Evolutionary conservation across 2,329 filamentous ascomycete species (phyloP).

Genomic region (Furcasterigmium furcatum): DNA sequence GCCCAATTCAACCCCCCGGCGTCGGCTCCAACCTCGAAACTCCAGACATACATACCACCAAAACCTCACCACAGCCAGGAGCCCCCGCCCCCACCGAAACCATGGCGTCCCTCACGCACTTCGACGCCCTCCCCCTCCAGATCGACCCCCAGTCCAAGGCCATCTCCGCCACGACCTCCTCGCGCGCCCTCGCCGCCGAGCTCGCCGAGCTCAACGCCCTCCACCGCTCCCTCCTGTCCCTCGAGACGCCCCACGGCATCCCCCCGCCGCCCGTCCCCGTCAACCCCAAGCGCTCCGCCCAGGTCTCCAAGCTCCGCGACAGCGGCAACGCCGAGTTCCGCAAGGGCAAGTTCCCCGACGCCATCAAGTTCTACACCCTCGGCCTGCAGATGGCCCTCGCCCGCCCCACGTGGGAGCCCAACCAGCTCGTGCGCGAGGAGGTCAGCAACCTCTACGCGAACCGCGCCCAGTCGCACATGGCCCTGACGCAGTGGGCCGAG

Average conservation of each 20-base stretch:
- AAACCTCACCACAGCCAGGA: neutral
- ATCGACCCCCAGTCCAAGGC: constrained; percentile 82
- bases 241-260: constrained; percentile 59
- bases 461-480: constrained; percentile 87
- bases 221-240: constrained; percentile 68
- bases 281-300: constrained; percentile 85
- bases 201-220: constrained; percentile 74
- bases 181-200: constrained; percentile 56
- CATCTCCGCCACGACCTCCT: constrained; percentile 50
- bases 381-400: constrained; percentile 85
- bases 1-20: too few species aligned
- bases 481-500: constrained; percentile 76
- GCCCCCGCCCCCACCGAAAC: too few species aligned
- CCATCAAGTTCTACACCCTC: constrained; percentile 77
- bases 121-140: constrained; percentile 76
- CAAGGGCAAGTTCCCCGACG: constrained; percentile 71
- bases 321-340: constrained; percentile 79
- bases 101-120: constrained; percentile 66
- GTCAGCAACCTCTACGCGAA: constrained; percentile 77
- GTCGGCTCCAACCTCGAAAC: too few species aligned
- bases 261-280: constrained; percentile 87
- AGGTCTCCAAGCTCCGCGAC: constrained; percentile 89
- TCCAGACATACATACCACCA: too few species aligned
- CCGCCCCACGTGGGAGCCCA: constrained; percentile 85
- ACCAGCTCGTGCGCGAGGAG: constrained; percentile 81